Evolutionary conservation across 768 basidiomycete species (phyloP).

Genomic region (Tubosaeta sp.): DNA sequence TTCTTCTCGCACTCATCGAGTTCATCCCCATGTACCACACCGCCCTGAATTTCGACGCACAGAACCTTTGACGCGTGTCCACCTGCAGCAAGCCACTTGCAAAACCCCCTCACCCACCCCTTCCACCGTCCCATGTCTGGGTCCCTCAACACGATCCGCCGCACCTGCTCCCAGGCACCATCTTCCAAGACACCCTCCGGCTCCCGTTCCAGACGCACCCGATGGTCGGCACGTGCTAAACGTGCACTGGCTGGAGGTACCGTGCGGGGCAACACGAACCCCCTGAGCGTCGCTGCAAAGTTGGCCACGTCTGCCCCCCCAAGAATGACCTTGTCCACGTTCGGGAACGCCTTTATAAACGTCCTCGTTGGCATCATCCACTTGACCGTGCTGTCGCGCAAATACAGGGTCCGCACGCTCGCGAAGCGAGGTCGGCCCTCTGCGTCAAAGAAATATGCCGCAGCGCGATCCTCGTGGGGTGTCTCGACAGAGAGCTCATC

Average conservation of each 20-base stretch:
- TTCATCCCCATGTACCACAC: not conserved
- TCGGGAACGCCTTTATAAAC: constrained; percentile 15
- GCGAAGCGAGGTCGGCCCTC: constrained; percentile 11
- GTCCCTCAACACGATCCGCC: constrained; percentile 7
- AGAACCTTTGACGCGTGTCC: constrained; percentile 9
- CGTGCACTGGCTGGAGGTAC: too few relatives aligned
- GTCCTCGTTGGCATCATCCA: constrained; percentile 13
- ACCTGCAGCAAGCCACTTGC: constrained; percentile 17
- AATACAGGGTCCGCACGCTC: constrained; percentile 7
- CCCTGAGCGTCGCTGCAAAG: constrained; percentile 11
- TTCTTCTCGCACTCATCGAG: not conserved
- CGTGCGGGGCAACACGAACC: constrained; percentile 1
- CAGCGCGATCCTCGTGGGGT: not conserved
- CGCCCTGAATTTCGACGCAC: constrained; percentile 7
- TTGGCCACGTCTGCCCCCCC: constrained; percentile 10
- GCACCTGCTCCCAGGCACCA: constrained; percentile 8
- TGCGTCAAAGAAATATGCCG: constrained; percentile 9
- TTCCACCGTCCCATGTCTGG: constrained; percentile 11
- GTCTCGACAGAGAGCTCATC: constrained; percentile 11
- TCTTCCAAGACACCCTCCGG: not conserved
- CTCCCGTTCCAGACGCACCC: not conserved
- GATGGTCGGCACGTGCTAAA: not conserved
- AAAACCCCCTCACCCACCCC: constrained; percentile 12
- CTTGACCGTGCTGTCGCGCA: constrained; percentile 9
- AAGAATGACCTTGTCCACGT: constrained; percentile 11